These are phyloP conservation scores for Leccinum imitatum DNA, from an alignment of 768 basidiomycete genomes.

Conservation along the genomic window DNA sequence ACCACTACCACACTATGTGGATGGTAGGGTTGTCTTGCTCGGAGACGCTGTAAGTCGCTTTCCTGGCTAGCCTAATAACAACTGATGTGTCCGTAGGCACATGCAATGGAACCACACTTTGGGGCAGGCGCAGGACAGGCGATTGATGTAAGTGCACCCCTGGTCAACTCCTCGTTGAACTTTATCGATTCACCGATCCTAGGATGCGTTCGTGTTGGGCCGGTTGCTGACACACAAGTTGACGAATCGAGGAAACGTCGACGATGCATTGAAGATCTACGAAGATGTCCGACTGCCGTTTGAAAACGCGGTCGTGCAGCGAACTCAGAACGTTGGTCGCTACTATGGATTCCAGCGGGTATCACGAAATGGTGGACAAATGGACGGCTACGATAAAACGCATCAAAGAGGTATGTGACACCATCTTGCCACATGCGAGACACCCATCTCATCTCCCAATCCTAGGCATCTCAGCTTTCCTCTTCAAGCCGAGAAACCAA, in stretches of 20 bases:
- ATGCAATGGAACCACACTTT: too few relatives aligned
- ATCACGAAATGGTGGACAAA: slow-evolving; percentile 80
- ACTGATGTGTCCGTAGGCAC: too few relatives aligned
- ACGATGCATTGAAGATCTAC: slow-evolving; percentile 31
- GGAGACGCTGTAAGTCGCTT: too few relatives aligned
- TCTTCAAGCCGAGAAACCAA: slow-evolving; percentile 60
- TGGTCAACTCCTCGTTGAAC: not conserved
- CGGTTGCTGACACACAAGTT: slow-evolving; percentile 25
- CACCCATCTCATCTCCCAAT: slow-evolving; percentile 2
- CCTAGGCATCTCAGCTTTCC: slow-evolving; percentile 81
- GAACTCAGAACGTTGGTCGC: slow-evolving; percentile 21
- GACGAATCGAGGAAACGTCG: slow-evolving; percentile 25
- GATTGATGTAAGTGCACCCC: slow-evolving; percentile 34
- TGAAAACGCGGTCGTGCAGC: slow-evolving; percentile 21
- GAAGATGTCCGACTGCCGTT: slow-evolving; percentile 34
- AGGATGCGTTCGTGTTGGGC: slow-evolving; percentile 35
- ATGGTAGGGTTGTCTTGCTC: too few relatives aligned
- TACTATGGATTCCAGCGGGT: slow-evolving; percentile 22
- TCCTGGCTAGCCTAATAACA: too few relatives aligned
- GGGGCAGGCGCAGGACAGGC: too few relatives aligned
- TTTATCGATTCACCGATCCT: not conserved
- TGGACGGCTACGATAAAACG: slow-evolving; percentile 92
- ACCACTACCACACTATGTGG: too few relatives aligned
- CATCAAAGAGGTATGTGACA: slow-evolving; percentile 70
- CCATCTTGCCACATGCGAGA: not conserved